phyloP scores from a whole-genome alignment of 805 yeast species.

The Wickerhamiella brachini region DNA sequence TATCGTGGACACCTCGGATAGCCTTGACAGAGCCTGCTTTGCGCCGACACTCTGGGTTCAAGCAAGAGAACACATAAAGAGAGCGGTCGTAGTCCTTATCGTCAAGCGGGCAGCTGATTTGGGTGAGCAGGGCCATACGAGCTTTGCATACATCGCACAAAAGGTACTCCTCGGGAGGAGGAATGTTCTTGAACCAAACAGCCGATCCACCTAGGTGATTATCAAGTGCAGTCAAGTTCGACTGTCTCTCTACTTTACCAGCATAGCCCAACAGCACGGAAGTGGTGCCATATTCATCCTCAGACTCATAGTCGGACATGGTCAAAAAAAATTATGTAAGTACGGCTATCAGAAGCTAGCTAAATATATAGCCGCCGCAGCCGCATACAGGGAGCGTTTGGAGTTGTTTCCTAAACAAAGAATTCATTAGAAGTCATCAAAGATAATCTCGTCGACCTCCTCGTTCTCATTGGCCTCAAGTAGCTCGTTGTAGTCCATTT shows the following conservation, averaged over 20 bases:
- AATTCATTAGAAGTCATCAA: slow-evolving; percentile 13
- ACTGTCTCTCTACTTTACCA: slow-evolving; percentile 16
- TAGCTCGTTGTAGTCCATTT: slow-evolving; percentile 74
- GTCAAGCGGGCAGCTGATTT: slow-evolving; percentile 70
- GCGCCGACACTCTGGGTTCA: slow-evolving; percentile 47
- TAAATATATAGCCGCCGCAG: no score
- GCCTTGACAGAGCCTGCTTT: slow-evolving; percentile 60
- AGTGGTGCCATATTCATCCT: slow-evolving; percentile 18
- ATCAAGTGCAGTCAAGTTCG: slow-evolving; percentile 13
- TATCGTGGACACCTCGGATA: slow-evolving; percentile 60
- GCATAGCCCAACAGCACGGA: slow-evolving; percentile 26
- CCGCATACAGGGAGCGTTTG: no score
- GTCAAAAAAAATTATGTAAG: not conserved
- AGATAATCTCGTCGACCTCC: slow-evolving; percentile 18
- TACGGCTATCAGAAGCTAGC: not conserved
- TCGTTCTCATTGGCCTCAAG: slow-evolving; percentile 63
- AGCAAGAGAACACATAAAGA: slow-evolving; percentile 68
- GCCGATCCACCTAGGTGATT: slow-evolving; percentile 75
- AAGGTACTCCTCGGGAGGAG: slow-evolving; percentile 38
- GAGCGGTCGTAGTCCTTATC: slow-evolving; percentile 51
- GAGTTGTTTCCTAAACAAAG: not conserved
- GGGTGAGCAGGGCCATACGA: slow-evolving; percentile 53
- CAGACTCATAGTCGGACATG: slow-evolving; percentile 28
- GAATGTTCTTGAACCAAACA: slow-evolving; percentile 44
- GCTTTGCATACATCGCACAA: slow-evolving; percentile 54